Percentiles rank a stretch among this genome's conserved stretches.
Conservation (phyloP, 2,329 filamentous ascomycete genomes). For the Fusarium redolens region DNA sequence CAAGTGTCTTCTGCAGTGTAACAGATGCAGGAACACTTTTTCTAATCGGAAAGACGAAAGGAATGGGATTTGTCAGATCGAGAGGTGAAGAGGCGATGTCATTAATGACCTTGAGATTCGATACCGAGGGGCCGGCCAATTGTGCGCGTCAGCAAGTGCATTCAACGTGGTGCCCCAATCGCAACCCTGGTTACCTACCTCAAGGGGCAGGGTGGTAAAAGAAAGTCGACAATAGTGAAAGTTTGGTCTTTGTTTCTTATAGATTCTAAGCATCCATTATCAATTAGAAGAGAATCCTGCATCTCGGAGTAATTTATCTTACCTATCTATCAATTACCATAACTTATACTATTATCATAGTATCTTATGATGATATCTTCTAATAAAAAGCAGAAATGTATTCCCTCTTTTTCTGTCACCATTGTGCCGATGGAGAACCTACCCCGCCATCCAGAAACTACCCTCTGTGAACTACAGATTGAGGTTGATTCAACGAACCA, state of each 20-base stretch:
- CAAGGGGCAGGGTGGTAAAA: background rate
- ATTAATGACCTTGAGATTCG: conserved; percentile 28
- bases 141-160: conserved; percentile 44
- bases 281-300: background rate
- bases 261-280: background rate
- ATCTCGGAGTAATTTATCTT: background rate
- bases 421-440: background rate
- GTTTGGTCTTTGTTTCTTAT: background rate
- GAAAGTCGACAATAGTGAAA: background rate
- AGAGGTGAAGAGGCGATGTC: conserved; percentile 18
- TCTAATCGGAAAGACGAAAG: background rate
- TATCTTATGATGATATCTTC: background rate
- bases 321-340: too few relatives aligned
- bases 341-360: background rate
- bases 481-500: conserved; percentile 34
- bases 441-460: conserved; percentile 29
- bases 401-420: background rate
- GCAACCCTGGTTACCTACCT: background rate
- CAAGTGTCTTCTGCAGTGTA: background rate
- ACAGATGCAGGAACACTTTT: background rate
- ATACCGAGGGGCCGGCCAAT: conserved; percentile 36
- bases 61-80: conserved; percentile 15
- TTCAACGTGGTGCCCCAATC: conserved; percentile 26
- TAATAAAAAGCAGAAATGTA: background rate
- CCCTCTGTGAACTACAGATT: background rate